phyloP scores from a whole-genome alignment of 257 asterid species.

The Handroanthus guayacan region DNA sequence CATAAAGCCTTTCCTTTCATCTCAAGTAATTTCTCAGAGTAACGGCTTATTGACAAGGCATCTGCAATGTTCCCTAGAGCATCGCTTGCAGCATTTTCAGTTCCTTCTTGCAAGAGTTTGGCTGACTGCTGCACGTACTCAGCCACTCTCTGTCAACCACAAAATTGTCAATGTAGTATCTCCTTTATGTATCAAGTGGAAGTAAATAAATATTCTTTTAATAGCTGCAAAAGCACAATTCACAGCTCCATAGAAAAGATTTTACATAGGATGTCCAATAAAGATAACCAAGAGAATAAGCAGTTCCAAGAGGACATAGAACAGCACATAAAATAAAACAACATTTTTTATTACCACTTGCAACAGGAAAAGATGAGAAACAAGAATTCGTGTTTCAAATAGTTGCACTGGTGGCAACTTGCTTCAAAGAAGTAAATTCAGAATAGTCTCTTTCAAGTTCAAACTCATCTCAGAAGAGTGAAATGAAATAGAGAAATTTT shows the following conservation, averaged over 20 bases:
- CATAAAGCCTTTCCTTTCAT: conserved; percentile 87
- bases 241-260: too few relatives aligned
- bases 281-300: neutral
- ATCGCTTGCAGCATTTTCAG: conserved; percentile 59
- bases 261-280: neutral
- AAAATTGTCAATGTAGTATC: neutral
- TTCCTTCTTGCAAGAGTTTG: conserved; percentile 65
- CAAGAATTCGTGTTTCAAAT: too few relatives aligned
- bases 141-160: conserved; percentile 67
- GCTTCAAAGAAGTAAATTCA: too few relatives aligned
- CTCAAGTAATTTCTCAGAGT: conserved; percentile 81
- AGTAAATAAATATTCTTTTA: too few relatives aligned
- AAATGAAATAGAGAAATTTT: neutral
- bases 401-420: too few relatives aligned
- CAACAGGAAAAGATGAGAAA: too few relatives aligned
- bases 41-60: conserved; percentile 72
- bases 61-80: conserved; percentile 66
- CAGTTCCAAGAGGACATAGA: neutral
- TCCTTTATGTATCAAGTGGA: too few relatives aligned
- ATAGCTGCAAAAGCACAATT: neutral
- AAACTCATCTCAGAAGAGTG: too few relatives aligned
- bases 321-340: neutral
- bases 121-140: conserved; percentile 54
- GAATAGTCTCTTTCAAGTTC: too few relatives aligned
- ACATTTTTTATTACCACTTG: too few relatives aligned